Base-by-base conservation (phyloP, 495 filamentous ascomycete species). In the Daldinia grandis region DNA sequence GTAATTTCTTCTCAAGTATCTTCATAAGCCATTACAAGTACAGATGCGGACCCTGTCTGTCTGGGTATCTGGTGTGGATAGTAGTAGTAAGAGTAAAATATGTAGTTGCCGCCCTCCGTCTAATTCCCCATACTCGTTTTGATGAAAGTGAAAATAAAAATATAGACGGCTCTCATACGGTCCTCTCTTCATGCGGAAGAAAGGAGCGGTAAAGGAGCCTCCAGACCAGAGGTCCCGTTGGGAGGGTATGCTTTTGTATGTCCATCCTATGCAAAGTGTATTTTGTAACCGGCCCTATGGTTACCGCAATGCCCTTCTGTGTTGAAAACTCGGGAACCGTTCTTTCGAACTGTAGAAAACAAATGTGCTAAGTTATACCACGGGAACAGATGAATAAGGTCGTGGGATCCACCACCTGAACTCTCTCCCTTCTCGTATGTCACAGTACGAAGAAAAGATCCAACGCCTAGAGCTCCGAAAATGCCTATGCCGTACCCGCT, bases 401-500 rank as follows among this genome's bases (percentile, higher is more conserved):
- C 62, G 58, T 54, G 47, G 44, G 21, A 33, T 65, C 60, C 58
- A 42, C 58, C 40, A 33, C 42, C 40, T 7, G 47, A 25, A 49
- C 51, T 56, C 56, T 56, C 53, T 19, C 40, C 62, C 59, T 8
- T 42, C 14, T 19, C 24, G 55, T 53, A 68, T 60, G 65, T 25
- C 38, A 35, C 35, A 49, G 58, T 53, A 49, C 27, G 42, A 51
- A 59, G 56, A 12, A 64, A 66, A 66, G 42, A 76, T 77, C 75
- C 75, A 77, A 78, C 76, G 73, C 76, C 76, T 64, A 62, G 58
- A 64, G 75, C 76, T 72, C 73, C 72, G 50, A 51, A 58, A 57
- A 79, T 78, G 75, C 74, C 17, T 62, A 73, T 73, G 70, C 62
- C 51, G 66, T 77, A 66, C 74, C 64, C 72, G 76, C 74, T 76